These are phyloP conservation scores for Naganishia antarctica DNA, from an alignment of 768 basidiomycete species.

Conservation along the genomic window DNA sequence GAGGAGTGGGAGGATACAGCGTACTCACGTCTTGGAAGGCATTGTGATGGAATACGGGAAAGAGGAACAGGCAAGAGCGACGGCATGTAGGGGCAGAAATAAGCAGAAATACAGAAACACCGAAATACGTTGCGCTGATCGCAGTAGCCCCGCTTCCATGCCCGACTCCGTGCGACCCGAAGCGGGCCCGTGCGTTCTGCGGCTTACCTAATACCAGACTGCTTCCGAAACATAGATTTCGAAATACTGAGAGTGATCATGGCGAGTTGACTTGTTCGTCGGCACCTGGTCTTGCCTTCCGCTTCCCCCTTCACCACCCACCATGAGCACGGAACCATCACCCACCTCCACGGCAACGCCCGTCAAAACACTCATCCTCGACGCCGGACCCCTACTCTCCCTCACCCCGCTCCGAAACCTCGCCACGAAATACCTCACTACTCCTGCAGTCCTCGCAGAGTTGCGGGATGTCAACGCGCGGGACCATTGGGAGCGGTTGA, in stretches of 20 bases:
- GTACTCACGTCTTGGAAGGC: slow-evolving; percentile 11
- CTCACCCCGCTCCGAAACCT: slow-evolving; percentile 77
- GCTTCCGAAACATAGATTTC: slow-evolving; percentile 20
- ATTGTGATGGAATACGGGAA: no score
- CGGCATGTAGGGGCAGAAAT: no score
- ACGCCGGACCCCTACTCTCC: slow-evolving; percentile 87
- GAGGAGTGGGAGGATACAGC: no score
- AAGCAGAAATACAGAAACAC: no score
- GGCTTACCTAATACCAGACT: background rate
- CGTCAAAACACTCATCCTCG: slow-evolving; percentile 69
- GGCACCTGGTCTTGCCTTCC: background rate
- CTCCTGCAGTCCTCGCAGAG: slow-evolving; percentile 84
- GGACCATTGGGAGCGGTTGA: slow-evolving; percentile 57
- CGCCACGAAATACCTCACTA: slow-evolving; percentile 76
- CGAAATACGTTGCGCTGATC: no score
- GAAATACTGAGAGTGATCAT: no score
- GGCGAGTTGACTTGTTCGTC: no score
- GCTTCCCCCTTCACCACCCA: background rate
- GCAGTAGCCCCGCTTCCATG: no score
- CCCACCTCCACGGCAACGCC: slow-evolving; percentile 3
- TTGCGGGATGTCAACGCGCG: slow-evolving; percentile 80
- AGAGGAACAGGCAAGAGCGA: no score
- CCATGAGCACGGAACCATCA: background rate
- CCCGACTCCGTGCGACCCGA: no score
- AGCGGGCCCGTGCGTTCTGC: background rate